Percentiles rank a stretch among this genome's conserved stretches.
These are phyloP conservation scores for Chytriomyces sp. DNA, from an alignment of 192 early-diverging fungal species.

Conservation along the genomic window DNA sequence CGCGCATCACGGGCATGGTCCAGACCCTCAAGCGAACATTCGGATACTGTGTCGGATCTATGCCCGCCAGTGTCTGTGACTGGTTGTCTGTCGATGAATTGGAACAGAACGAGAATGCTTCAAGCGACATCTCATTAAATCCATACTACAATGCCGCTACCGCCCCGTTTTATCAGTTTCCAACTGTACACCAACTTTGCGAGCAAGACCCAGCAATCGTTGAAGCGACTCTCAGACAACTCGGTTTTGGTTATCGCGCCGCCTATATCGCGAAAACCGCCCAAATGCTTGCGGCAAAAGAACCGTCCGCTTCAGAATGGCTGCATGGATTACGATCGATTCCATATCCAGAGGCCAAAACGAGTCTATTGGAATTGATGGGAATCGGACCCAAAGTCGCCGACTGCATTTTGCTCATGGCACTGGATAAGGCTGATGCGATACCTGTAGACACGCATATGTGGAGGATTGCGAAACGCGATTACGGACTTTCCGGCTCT, in stretches of 20 bases:
- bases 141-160: too few relatives aligned
- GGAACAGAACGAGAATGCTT: constrained; percentile 17
- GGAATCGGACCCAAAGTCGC: constrained; percentile 97
- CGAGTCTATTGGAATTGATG: constrained; percentile 68
- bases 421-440: constrained; percentile 75
- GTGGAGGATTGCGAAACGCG: constrained; percentile 87
- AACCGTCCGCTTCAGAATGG: constrained; percentile 60
- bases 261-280: constrained; percentile 86
- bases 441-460: constrained; percentile 94
- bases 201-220: constrained; percentile 34
- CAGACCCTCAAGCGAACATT: constrained; percentile 15
- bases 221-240: constrained; percentile 66
- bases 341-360: constrained; percentile 63
- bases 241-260: constrained; percentile 96
- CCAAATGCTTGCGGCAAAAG: constrained; percentile 55
- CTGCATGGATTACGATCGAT: constrained; percentile 63
- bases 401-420: constrained; percentile 94
- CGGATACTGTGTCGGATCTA: constrained; percentile 8
- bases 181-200: constrained; percentile 45
- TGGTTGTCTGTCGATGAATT: constrained; percentile 44
- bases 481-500: constrained; percentile 67
- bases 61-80: background rate
- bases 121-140: constrained; percentile 31
- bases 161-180: constrained; percentile 70
- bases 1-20: constrained; percentile 86